Conservation (phyloP, 2,329 filamentous ascomycete species). For the Aureobasidium sp. region DNA sequence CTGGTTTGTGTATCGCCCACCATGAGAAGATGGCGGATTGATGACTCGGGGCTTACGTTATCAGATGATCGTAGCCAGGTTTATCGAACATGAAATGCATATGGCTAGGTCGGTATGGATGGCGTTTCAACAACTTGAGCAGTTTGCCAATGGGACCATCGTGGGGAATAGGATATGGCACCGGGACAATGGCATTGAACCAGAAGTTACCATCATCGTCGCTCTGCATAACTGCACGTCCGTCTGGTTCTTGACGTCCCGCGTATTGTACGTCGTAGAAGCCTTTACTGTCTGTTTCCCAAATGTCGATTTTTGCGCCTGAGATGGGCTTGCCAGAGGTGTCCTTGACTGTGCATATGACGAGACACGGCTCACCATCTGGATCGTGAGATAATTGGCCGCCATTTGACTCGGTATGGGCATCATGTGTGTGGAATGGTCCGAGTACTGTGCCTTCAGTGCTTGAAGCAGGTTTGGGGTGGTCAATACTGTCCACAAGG, state of each 20-base stretch:
- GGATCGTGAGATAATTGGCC: constrained; percentile 58
- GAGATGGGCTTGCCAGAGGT: constrained; percentile 52
- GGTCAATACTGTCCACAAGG: constrained; percentile 73
- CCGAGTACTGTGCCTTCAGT: constrained; percentile 77
- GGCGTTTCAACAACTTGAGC: constrained; percentile 56
- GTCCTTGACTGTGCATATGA: constrained; percentile 62
- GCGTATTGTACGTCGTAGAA: constrained; percentile 75
- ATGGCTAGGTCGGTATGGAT: constrained; percentile 68
- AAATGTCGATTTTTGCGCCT: constrained; percentile 68
- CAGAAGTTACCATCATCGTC: constrained; percentile 69
- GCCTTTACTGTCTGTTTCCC: constrained; percentile 75
- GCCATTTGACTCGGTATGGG: constrained; percentile 48
- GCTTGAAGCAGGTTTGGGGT: constrained; percentile 60
- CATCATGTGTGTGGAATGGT: constrained; percentile 77
- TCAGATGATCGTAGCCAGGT: constrained; percentile 65
- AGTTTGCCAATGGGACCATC: constrained; percentile 76
- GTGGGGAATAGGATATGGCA: constrained; percentile 76
- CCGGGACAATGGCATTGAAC: constrained; percentile 77
- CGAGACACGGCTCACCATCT: constrained; percentile 59
- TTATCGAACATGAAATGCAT: constrained; percentile 89
- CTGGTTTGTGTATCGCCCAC: no score
- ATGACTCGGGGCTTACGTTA: constrained; percentile 54
- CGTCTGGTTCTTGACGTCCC: constrained; percentile 55
- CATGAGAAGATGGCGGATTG: not conserved
- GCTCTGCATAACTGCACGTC: constrained; percentile 60